These are phyloP conservation scores for Linderniella brevidens DNA, from an alignment of 257 asterid genomes.

Conservation along the genomic window DNA sequence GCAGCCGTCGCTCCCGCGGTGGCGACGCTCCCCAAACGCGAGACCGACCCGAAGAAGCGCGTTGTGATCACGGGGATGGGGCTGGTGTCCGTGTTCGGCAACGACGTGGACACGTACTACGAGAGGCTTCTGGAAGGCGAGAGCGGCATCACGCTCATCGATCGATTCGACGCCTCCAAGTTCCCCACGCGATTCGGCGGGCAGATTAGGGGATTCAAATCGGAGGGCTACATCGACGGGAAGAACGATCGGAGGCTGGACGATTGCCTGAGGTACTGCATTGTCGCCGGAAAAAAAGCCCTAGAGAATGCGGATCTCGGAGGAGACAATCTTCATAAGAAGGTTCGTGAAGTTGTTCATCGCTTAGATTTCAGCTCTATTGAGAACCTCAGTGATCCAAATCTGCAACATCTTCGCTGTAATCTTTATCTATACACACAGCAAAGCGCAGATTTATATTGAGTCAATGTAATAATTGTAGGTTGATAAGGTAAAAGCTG, in stretches of 20 bases:
- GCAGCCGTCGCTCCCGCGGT: slow-evolving; percentile 20
- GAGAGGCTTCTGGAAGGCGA: slow-evolving; percentile 37
- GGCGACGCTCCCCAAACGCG: slow-evolving; percentile 28
- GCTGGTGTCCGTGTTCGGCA: slow-evolving; percentile 41
- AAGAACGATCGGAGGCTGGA: slow-evolving; percentile 44
- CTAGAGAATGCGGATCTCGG: slow-evolving; percentile 42
- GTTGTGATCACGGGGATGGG: slow-evolving; percentile 52
- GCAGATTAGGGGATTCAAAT: slow-evolving; percentile 34
- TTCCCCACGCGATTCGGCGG: slow-evolving; percentile 48
- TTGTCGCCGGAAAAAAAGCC: slow-evolving; percentile 46
- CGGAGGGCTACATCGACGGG: slow-evolving; percentile 41
- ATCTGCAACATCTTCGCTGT: too few species aligned
- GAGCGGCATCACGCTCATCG: slow-evolving; percentile 41
- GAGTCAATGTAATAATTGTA: slow-evolving; percentile 11
- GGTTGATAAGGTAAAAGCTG: slow-evolving; percentile 35
- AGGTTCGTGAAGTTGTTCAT: not conserved
- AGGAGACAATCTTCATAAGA: slow-evolving; percentile 24
- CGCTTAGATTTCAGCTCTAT: not conserved
- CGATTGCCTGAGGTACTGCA: slow-evolving; percentile 39
- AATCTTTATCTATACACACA: too few species aligned
- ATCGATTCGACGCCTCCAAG: slow-evolving; percentile 43
- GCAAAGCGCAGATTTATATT: too few species aligned
- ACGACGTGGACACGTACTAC: slow-evolving; percentile 36
- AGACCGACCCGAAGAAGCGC: slow-evolving; percentile 48
- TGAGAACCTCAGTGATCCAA: too few species aligned